Evolutionary conservation across 2,329 filamentous ascomycete genomes (phyloP), one percentile per base, ranked within the genome.

Genomic region (Pleurostoma richardsiae): DNA sequence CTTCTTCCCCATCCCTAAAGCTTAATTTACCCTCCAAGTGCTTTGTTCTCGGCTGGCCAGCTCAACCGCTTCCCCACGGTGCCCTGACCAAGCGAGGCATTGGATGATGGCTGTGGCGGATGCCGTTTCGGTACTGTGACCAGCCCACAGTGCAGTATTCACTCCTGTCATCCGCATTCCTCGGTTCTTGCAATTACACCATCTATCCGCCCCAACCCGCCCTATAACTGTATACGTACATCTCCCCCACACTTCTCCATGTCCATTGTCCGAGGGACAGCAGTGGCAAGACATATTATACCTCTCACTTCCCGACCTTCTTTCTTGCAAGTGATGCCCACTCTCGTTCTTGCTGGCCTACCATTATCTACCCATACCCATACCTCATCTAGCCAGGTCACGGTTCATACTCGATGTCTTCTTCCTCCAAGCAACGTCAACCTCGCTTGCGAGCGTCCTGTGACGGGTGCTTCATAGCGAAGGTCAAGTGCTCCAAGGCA

Each of bases 401-500:
- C 19, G 19, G 19, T 19, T 19, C 19, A 36, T 36, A 36, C 33
- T n/a, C 8, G n/a, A 36, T 53, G 56, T 47, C 54, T 43, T 56
- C 58, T 42, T 49, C 57, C 28, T 52, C 53, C 30, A 69, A 69
- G 49, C 54, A 62, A 49, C 64, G 66, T 31, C 65, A 69, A 52
- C 67, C 68, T 42, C 68, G 70, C 41, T 60, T 75, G 30, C 63
- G 72, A 49, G 70, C 70, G 27, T 78, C 75, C 19, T 79, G 76
- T 56, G 75, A 79, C 50, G 73, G 72, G 6, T 79, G 76, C 59
- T 77, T 78, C 57, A 59, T 76, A 26, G 75, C 75, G 50, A 79
- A 79, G 56, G 74, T 79, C 60, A 79, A 78, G 54, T 79, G 76
- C 59, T 76, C 72, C 50, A 79, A 79, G 53, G 64, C 66, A 3